Evolutionary conservation across 1,284 basidiomycete genomes (phyloP).

Genomic region (Phylloporus sp.): DNA sequence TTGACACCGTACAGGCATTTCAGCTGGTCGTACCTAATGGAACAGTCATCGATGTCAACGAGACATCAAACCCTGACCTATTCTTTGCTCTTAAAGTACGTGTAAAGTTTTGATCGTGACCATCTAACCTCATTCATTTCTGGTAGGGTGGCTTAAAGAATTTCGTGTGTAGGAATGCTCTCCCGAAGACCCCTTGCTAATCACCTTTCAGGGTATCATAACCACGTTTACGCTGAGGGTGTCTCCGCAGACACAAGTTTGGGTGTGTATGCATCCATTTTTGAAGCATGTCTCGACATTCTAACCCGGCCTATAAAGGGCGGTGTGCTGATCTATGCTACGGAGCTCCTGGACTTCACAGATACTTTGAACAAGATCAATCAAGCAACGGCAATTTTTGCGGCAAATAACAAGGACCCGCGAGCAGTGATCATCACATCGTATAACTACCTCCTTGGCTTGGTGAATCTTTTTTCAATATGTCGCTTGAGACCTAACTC

Average conservation of each 20-base stretch:
- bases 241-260: slow-evolving; percentile 56
- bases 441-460: slow-evolving; percentile 48
- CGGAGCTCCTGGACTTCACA: background rate
- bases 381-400: slow-evolving; percentile 54
- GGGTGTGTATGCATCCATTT: slow-evolving; percentile 45
- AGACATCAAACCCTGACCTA: background rate
- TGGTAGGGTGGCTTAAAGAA: slow-evolving; percentile 59
- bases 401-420: slow-evolving; percentile 51
- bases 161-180: slow-evolving; percentile 46
- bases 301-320: slow-evolving; percentile 43
- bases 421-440: slow-evolving; percentile 63
- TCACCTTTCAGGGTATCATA: slow-evolving; percentile 55
- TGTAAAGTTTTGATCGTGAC: background rate
- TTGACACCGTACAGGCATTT: slow-evolving; percentile 37
- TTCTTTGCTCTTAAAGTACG: slow-evolving; percentile 3
- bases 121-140: background rate
- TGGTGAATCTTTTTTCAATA: slow-evolving; percentile 33
- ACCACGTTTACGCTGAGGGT: slow-evolving; percentile 59
- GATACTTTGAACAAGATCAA: slow-evolving; percentile 17
- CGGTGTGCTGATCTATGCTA: slow-evolving; percentile 50
- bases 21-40: slow-evolving; percentile 1
- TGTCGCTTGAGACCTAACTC: background rate
- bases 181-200: background rate
- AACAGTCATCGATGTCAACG: background rate
- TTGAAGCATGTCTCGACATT: background rate